These are phyloP conservation scores for Holtermanniella nyarrowii DNA, from an alignment of 768 basidiomycete genomes.

Conservation along the genomic window DNA sequence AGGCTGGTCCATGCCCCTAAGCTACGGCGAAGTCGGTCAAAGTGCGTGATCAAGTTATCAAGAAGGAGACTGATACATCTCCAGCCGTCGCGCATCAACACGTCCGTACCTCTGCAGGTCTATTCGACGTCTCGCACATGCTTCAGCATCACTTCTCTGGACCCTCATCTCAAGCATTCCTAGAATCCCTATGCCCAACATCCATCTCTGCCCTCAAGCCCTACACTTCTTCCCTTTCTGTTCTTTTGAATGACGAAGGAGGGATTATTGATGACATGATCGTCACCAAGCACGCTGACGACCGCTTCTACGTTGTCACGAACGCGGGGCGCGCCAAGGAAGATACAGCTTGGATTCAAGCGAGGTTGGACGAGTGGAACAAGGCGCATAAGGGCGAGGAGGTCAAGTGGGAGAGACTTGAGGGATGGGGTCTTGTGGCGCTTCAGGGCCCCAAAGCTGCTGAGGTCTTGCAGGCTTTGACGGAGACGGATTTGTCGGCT, in stretches of 20 bases:
- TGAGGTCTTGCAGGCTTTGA: conserved; percentile 61
- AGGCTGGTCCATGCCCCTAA: conserved; percentile 86
- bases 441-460: conserved; percentile 85
- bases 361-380: conserved; percentile 71
- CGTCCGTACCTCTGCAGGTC: conserved; percentile 65
- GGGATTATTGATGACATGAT: conserved; percentile 96
- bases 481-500: conserved; percentile 55
- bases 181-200: conserved; percentile 83
- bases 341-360: conserved; percentile 67
- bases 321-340: conserved; percentile 79
- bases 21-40: conserved; percentile 73
- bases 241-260: conserved; percentile 75
- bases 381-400: conserved; percentile 40
- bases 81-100: conserved; percentile 83
- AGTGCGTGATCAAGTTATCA: conserved; percentile 44
- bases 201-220: conserved; percentile 58
- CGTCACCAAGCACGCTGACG: conserved; percentile 54
- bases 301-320: conserved; percentile 88
- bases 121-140: conserved; percentile 99
- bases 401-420: conserved; percentile 71
- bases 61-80: conserved; percentile 1
- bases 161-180: conserved; percentile 62
- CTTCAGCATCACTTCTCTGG: conserved; percentile 82
- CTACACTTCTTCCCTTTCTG: conserved; percentile 74
- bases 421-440: conserved; percentile 78